Conservation (phyloP, 2,329 filamentous ascomycete species). For the Drechslerella coelobrocha region DNA sequence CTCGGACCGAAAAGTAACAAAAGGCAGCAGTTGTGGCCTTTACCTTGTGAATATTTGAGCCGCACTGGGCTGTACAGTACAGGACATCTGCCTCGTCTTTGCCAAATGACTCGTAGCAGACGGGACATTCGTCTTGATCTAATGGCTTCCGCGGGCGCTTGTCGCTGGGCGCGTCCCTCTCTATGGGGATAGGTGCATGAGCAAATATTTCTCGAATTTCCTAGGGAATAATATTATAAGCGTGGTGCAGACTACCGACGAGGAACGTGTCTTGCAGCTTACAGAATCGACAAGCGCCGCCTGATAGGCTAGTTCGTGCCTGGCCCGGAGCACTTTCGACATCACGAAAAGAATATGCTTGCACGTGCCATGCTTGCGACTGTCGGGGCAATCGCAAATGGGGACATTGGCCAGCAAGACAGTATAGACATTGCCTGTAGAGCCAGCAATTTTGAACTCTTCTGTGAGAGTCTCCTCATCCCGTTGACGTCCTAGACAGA, state of each 20-base stretch:
- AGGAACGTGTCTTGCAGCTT: constrained; percentile 8
- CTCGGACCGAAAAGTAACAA: not conserved
- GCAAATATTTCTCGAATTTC: constrained; percentile 69
- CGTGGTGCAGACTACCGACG: not conserved
- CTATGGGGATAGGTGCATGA: constrained; percentile 62
- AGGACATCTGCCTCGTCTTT: constrained; percentile 52
- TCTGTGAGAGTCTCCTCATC: constrained; percentile 58
- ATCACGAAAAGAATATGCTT: constrained; percentile 72
- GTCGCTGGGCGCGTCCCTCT: constrained; percentile 51
- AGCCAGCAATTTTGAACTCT: constrained; percentile 67
- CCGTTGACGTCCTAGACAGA: constrained; percentile 52
- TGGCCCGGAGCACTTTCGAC: constrained; percentile 67
- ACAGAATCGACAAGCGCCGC: constrained; percentile 65
- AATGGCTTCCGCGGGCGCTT: constrained; percentile 61
- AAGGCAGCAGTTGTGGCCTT: not conserved
- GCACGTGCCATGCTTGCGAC: constrained; percentile 58
- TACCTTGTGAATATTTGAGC: constrained; percentile 54
- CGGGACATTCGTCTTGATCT: constrained; percentile 65
- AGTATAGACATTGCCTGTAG: constrained; percentile 71
- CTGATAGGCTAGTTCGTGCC: constrained; percentile 67
- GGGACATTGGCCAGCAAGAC: constrained; percentile 65
- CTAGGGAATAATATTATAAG: constrained; percentile 14
- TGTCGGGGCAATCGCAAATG: constrained; percentile 66
- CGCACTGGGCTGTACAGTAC: constrained; percentile 54
- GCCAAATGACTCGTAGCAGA: constrained; percentile 65